Base-by-base conservation (phyloP, 2,329 filamentous ascomycete genomes). In the Zymoseptoria crescenta region DNA sequence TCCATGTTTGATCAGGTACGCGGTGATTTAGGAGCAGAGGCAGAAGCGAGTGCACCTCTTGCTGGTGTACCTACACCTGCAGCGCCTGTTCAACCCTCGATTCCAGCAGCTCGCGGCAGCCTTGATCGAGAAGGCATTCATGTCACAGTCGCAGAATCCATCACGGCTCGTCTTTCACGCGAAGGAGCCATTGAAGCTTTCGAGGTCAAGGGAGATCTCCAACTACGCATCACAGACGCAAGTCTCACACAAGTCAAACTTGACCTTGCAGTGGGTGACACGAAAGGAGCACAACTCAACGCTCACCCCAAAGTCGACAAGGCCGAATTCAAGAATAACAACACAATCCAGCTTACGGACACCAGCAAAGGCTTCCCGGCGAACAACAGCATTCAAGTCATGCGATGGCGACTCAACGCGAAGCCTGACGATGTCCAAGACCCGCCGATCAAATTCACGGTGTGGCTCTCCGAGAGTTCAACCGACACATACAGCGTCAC, bases 231-330 rank as follows among this genome's bases (percentile, higher is more conserved):
- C 69, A 86, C 88, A 21, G 93, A 99, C 72, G 83, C 91, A 0
- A 86, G 88, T 63, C 83, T 99, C 72, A 94, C 92, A 63, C 96
- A 96, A 79, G 81, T 97, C 75, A 96, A 92, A 75, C 86, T 99
- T 58, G 86, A 86, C 66, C 82, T 97, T 48, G 81, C 83, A 45
- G 86, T 91, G 30, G 85, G 87, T 62, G 80, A 91, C 50, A 91
- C 86, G 50, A 87, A 91, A 66, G 90, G 90, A 61, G 92, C 88
- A 19, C 91, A 96, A 74, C 94, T 96, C 79, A 88, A 91, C 68
- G 94, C 93, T 48, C 94, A 99, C 74, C 94, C 94, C 56, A 97
- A 97, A 73, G 93, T 99, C 57, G 93, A 99, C 78, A 92, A 90
- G 73, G 83, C 84, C 56, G 80, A 89, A 10, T 99, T 97, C 81